phyloP scores from a whole-genome alignment of 352 stramenopile species.

The Phytophthora foliorum region DNA sequence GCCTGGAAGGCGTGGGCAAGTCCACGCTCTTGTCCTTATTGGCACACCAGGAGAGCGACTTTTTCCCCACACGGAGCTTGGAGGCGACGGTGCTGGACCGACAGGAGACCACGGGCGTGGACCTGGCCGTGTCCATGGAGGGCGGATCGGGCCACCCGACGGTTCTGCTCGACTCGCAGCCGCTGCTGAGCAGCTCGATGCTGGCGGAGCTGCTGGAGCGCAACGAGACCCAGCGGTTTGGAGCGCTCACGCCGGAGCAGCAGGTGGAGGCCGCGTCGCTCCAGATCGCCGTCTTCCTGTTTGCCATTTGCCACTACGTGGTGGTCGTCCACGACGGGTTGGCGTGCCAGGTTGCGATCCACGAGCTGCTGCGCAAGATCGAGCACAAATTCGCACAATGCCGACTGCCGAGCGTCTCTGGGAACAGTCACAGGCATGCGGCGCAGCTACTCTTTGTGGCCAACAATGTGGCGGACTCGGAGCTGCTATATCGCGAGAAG shows the following conservation, averaged over 20 bases:
- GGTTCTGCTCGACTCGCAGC: slow-evolving; percentile 77
- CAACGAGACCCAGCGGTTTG: slow-evolving; percentile 63
- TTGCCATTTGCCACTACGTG: slow-evolving; percentile 84
- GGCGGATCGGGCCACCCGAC: slow-evolving; percentile 35
- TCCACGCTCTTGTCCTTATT: slow-evolving; percentile 77
- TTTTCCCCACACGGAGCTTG: slow-evolving; percentile 52
- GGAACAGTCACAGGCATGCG: slow-evolving; percentile 55
- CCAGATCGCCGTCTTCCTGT: slow-evolving; percentile 73
- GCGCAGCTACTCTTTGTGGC: slow-evolving; percentile 70
- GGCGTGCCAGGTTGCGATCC: slow-evolving; percentile 44
- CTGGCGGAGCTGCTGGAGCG: slow-evolving; percentile 57
- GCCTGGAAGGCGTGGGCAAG: slow-evolving; percentile 77
- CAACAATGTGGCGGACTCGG: slow-evolving; percentile 52
- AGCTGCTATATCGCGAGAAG: slow-evolving; percentile 44
- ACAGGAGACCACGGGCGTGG: slow-evolving; percentile 66
- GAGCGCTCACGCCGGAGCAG: slow-evolving; percentile 67
- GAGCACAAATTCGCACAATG: slow-evolving; percentile 64
- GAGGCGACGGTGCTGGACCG: slow-evolving; percentile 45
- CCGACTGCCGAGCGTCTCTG: slow-evolving; percentile 71
- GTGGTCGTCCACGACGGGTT: slow-evolving; percentile 67
- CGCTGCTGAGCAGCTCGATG: slow-evolving; percentile 70
- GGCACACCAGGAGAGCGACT: too few relatives aligned
- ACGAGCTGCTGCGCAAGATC: slow-evolving; percentile 59
- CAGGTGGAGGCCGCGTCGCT: slow-evolving; percentile 69
- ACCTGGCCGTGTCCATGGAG: slow-evolving; percentile 58